phyloP scores from a whole-genome alignment of 1,139 yeast species.

The Wickerhamomyces sp. region DNA sequence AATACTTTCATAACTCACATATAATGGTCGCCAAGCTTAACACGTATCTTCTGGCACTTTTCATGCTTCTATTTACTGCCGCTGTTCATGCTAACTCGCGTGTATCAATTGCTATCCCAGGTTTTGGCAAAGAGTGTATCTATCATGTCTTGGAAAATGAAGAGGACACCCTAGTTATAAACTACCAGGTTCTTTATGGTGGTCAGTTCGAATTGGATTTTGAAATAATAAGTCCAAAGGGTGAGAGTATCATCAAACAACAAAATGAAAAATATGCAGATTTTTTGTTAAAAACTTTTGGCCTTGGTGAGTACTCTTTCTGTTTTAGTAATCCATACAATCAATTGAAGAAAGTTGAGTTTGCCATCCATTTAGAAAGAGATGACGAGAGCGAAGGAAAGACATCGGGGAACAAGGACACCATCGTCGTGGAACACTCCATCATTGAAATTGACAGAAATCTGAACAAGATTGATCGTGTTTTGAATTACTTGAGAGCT shows the following conservation, averaged over 20 bases:
- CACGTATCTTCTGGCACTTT: background rate
- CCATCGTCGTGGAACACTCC: constrained; percentile 49
- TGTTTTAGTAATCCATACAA: constrained; percentile 65
- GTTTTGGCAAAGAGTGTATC: constrained; percentile 37
- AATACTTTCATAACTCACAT: no score
- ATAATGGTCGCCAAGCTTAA: no score
- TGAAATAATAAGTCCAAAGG: constrained; percentile 55
- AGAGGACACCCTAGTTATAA: constrained; percentile 32
- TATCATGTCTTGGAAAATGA: constrained; percentile 29
- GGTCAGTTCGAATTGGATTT: constrained; percentile 68
- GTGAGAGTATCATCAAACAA: constrained; percentile 48
- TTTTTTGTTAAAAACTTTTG: constrained; percentile 45
- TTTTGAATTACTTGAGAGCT: constrained; percentile 61
- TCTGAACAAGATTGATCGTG: constrained; percentile 51
- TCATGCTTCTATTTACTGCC: background rate
- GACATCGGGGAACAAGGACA: constrained; percentile 43
- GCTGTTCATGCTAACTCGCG: constrained; percentile 13
- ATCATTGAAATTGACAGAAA: constrained; percentile 55
- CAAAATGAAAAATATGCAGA: constrained; percentile 56
- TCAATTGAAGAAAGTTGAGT: constrained; percentile 60
- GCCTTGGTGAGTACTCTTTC: constrained; percentile 59
- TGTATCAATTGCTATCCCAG: constrained; percentile 19
- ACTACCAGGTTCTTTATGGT: constrained; percentile 53
- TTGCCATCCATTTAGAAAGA: constrained; percentile 51
- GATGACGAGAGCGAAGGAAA: constrained; percentile 48